phyloP scores from a whole-genome alignment of 1,284 basidiomycete genomes.

The Gomphus bonarii region DNA sequence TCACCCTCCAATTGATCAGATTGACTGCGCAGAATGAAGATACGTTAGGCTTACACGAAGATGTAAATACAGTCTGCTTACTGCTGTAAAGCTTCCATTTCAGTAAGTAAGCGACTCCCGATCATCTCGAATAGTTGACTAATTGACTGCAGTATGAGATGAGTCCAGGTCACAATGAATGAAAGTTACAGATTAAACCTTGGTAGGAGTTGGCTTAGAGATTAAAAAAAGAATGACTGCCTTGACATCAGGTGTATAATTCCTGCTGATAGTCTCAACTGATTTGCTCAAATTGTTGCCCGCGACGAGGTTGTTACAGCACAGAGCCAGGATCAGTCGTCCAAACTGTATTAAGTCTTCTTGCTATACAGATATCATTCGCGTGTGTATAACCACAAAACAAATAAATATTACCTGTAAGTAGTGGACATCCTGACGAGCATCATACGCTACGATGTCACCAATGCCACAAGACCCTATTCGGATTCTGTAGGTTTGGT shows the following conservation, averaged over 20 bases:
- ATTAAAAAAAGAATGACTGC: constrained; percentile 73
- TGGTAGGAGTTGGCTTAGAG: constrained; percentile 56
- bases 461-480: constrained; percentile 77
- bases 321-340: constrained; percentile 73
- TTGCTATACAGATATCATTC: constrained; percentile 33
- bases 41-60: constrained; percentile 2
- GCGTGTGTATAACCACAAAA: background rate
- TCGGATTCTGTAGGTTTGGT: constrained; percentile 42
- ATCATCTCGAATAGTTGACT: constrained; percentile 77
- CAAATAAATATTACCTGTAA: constrained; percentile 35
- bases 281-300: constrained; percentile 62
- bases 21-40: constrained; percentile 35
- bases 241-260: constrained; percentile 79
- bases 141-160: constrained; percentile 41
- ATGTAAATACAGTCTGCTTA: constrained; percentile 26
- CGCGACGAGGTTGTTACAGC: constrained; percentile 56
- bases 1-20: constrained; percentile 79
- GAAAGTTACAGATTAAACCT: constrained; percentile 26
- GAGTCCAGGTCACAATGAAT: background rate
- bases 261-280: constrained; percentile 64
- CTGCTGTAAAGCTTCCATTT: constrained; percentile 80
- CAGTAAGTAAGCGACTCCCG: constrained; percentile 61
- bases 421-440: constrained; percentile 45
- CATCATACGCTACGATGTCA: constrained; percentile 75
- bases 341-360: constrained; percentile 89